Evolutionary conservation across 2,329 filamentous ascomycete genomes (phyloP).

Genomic region (Ophiostoma himal-ulmi): DNA sequence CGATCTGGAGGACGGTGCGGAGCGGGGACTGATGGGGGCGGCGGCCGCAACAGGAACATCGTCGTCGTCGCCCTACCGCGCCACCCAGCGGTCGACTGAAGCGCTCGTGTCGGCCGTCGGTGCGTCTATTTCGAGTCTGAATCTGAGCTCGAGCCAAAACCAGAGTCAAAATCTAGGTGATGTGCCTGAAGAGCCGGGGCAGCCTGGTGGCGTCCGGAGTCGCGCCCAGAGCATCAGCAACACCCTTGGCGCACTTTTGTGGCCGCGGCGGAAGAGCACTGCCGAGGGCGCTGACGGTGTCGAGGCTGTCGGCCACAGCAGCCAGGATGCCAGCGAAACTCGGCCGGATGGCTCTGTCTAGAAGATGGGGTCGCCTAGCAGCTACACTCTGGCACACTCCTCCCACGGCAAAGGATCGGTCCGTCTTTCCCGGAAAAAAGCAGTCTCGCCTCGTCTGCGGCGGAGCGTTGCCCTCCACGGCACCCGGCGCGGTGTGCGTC

Average conservation of each 20-base stretch:
- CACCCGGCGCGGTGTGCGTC: not conserved
- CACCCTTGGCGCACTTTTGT: slow-evolving; percentile 36
- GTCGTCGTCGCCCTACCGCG: not conserved
- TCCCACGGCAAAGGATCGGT: not conserved
- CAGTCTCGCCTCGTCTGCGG: not conserved
- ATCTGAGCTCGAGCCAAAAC: not conserved
- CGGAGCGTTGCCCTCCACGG: not conserved
- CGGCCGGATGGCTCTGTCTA: not conserved
- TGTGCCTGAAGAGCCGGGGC: slow-evolving; percentile 1
- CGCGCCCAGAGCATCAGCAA: slow-evolving; percentile 38
- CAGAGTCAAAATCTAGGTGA: not conserved
- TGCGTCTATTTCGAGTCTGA: not conserved
- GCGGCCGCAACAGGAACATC: not conserved
- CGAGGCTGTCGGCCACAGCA: not conserved
- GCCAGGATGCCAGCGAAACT: not conserved
- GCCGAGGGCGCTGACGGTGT: not conserved
- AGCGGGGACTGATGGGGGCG: slow-evolving; percentile 20
- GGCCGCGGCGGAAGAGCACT: slow-evolving; percentile 16
- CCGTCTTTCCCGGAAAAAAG: not conserved
- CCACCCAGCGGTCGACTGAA: not conserved
- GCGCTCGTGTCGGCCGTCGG: not conserved
- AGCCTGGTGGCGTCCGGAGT: slow-evolving; percentile 26
- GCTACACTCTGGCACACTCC: not conserved
- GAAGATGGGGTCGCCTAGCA: not conserved
- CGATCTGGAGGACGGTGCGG: slow-evolving; percentile 24